These are phyloP conservation scores for Trichoderma asperellum DNA, from an alignment of 2,329 filamentous ascomycete species.

Conservation along the genomic window DNA sequence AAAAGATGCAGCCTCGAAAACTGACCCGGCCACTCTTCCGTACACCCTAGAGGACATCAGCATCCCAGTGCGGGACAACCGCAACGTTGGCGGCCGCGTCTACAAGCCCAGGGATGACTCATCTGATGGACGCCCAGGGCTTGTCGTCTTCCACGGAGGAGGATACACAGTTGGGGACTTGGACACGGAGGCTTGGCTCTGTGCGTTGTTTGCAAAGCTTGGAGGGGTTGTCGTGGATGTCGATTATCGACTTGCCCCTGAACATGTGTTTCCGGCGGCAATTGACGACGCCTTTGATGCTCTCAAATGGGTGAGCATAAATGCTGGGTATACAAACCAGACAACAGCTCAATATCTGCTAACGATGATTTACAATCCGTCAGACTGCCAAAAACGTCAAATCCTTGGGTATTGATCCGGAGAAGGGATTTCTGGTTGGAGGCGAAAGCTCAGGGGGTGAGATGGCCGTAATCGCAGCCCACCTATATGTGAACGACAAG, in stretches of 20 bases:
- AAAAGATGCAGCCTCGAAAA: constrained; percentile 26
- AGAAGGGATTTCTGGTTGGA: constrained; percentile 35
- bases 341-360: neutral
- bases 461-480: constrained; percentile 35
- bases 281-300: constrained; percentile 39
- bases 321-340: neutral
- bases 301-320: constrained; percentile 34
- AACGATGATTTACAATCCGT: neutral
- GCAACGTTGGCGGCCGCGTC: constrained; percentile 32
- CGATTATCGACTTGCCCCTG: constrained; percentile 38
- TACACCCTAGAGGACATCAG: constrained; percentile 34
- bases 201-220: constrained; percentile 35
- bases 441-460: constrained; percentile 40
- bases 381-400: constrained; percentile 30
- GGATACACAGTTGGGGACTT: constrained; percentile 38
- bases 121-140: constrained; percentile 30
- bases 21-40: constrained; percentile 30
- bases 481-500: constrained; percentile 33
- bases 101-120: constrained; percentile 33
- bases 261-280: constrained; percentile 38
- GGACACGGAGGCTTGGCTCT: constrained; percentile 35
- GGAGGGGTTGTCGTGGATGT: constrained; percentile 35
- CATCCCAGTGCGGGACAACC: constrained; percentile 34
- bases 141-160: constrained; percentile 38
- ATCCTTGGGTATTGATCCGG: constrained; percentile 35